Base-by-base conservation (phyloP, 164 flowering plant genomes). In the Litsea cubeba region DNA sequence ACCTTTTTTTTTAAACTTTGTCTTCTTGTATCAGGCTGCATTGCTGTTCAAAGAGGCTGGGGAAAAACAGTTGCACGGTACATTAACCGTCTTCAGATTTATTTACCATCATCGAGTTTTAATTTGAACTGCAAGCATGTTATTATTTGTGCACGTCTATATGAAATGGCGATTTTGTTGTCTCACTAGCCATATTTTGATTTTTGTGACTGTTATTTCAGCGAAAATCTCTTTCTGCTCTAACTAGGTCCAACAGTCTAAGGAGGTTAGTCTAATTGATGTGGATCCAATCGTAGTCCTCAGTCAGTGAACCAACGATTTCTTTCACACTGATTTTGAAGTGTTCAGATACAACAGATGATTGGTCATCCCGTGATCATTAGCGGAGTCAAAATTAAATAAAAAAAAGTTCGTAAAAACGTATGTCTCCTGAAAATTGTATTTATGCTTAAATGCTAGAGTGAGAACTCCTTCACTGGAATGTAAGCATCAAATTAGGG, bases 21-120 rank as follows among this genome's bases (percentile, higher is more conserved):
- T 22, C 23, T 76, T 60, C 28, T 54, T 76, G 50, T 78, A 20
- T 79, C 79, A 95, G 99, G 99, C 99, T 62, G 96, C 98, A 58
- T 79, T 87, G 76, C 91, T 88, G 70, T 95, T 95, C 72, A 90
- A 86, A 83, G 88, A 72, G 68, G 95, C 92, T 65, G 93, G 86
- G 24, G 60, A 54, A 54, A 54, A 54, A 20, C 60, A 54, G n/a
- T 54, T 17, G 7, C 60, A 54, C 3, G 60, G 60, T 54, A 54
- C 60, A 15, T 54, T 54, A 15, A 54, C 60, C n/a, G 3, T 54
- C 15, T 54, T 54, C 60, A 17, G 46, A 54, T 20, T 54, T 54
- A 15, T 54, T 54, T 54, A 12, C 20, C 60, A 18, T 15, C n/a
- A 54, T 54, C 2, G 46, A 40, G 60, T 20, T 54, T 18, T 54